Base-by-base conservation (phyloP, 768 basidiomycete species). In the Lactarius quietus region DNA sequence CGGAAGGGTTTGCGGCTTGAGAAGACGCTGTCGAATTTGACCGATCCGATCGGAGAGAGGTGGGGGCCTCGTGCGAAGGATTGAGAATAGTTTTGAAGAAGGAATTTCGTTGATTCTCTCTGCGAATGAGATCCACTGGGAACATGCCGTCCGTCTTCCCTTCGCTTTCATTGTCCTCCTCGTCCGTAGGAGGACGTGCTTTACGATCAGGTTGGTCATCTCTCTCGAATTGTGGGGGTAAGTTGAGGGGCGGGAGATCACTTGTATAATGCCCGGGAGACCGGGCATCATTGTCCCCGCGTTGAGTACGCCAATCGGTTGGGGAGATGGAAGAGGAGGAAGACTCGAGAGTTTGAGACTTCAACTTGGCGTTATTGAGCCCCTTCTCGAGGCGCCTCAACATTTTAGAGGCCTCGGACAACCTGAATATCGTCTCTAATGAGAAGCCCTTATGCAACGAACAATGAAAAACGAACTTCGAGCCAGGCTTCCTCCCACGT, bases 341-440 rank as follows among this genome's bases (percentile, higher is more conserved):
- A 35, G 75, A 72, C n/a, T 75, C 75, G 36, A 73, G 73, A 48
- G 75, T 52, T 55, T 73, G 70, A 23, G 87, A 86, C 18, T 91
- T 92, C 75, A 86, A 81, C 74, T 91, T 92, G 39, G 89, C 88
- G 41, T 78, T 84, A 74, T 86, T 89, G 68, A 91, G 82, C 61
- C 88, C 89, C 73, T 92, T 93, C 78, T 93, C 92, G 51, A 94
- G 80, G 56, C 90, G 85, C 59, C 92, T 86, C 59, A 93, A 86
- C 89, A 92, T 90, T 74, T 93, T 93, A 43, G 92, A 93, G 54
- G 90, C 90, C 74, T 93, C 92, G 41, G 92, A 93, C 51, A 94
- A 79, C 75, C 92, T 93, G 69, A 29, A 56, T 53, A 69, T 65
- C 59, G 48, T 26, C 14, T 51, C 53, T 53, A 41, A 72, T 57